Evolutionary conservation across 495 filamentous ascomycete genomes (phyloP).

Genomic region (Penicillium parvum): DNA sequence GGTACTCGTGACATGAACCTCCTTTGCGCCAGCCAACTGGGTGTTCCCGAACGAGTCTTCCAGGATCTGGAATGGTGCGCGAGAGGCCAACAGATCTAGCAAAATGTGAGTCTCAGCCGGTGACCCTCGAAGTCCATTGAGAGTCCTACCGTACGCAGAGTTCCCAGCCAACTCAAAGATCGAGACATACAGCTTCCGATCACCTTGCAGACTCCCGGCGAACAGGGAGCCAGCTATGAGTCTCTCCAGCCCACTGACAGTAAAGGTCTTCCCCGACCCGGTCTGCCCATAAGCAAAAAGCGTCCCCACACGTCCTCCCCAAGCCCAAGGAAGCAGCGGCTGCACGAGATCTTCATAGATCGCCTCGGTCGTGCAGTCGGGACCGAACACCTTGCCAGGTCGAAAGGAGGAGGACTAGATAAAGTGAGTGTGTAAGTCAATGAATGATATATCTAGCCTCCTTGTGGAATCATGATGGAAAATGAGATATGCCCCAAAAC

Average conservation of each 20-base stretch:
- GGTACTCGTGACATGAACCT: slow-evolving; percentile 9
- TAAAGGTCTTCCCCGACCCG: slow-evolving; percentile 45
- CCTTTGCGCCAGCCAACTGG: slow-evolving; percentile 23
- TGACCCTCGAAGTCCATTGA: too few species aligned
- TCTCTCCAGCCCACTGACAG: slow-evolving; percentile 26
- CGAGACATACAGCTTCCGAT: slow-evolving; percentile 23
- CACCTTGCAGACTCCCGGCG: slow-evolving; percentile 16
- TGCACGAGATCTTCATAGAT: slow-evolving; percentile 23
- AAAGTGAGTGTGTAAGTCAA: too few species aligned
- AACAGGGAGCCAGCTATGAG: slow-evolving; percentile 25
- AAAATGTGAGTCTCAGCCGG: neutral
- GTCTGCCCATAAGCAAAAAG: slow-evolving; percentile 47
- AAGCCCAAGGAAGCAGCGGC: slow-evolving; percentile 26
- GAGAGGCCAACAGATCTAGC: slow-evolving; percentile 23
- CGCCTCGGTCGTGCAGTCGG: slow-evolving; percentile 12
- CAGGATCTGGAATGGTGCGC: slow-evolving; percentile 15
- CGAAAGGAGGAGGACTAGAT: slow-evolving; percentile 9
- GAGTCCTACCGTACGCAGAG: slow-evolving; percentile 24
- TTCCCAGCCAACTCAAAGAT: slow-evolving; percentile 32
- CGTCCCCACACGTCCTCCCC: slow-evolving; percentile 28
- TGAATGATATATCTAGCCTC: too few species aligned
- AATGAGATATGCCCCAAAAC: too few species aligned
- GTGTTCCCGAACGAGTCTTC: slow-evolving; percentile 31
- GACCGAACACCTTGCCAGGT: slow-evolving; percentile 15
- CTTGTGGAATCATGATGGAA: too few species aligned